These are phyloP conservation scores for Kondoa malvinella DNA, from an alignment of 768 basidiomycete species.

Conservation along the genomic window DNA sequence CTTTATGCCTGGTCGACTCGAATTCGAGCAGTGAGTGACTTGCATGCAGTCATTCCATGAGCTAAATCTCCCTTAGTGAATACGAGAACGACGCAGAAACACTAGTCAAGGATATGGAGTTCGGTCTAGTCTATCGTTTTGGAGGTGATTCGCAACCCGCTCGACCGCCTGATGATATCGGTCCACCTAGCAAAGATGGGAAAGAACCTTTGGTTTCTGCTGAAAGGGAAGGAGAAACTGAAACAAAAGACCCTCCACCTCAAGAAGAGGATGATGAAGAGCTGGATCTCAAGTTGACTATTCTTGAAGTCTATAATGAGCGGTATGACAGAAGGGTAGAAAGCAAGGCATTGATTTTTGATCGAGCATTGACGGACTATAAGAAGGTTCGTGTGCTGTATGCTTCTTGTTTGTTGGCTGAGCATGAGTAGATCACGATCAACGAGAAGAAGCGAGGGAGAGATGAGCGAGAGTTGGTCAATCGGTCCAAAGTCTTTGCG, in stretches of 20 bases:
- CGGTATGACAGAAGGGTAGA: slow-evolving; percentile 70
- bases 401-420: background rate
- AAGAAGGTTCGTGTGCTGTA: slow-evolving; percentile 54
- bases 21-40: slow-evolving; percentile 48
- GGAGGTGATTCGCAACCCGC: slow-evolving; percentile 55
- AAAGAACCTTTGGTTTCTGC: slow-evolving; percentile 36
- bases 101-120: slow-evolving; percentile 85
- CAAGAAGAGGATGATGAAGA: slow-evolving; percentile 72
- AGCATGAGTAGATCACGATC: slow-evolving; percentile 56
- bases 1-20: slow-evolving; percentile 88
- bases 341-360: slow-evolving; percentile 74
- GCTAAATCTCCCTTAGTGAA: slow-evolving; percentile 42
- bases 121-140: slow-evolving; percentile 67
- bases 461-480: slow-evolving; percentile 79
- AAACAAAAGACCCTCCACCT: slow-evolving; percentile 50
- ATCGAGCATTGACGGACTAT: slow-evolving; percentile 76
- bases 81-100: slow-evolving; percentile 93
- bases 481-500: slow-evolving; percentile 77
- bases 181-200: slow-evolving; percentile 38
- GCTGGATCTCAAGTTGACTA: slow-evolving; percentile 65
- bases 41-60: background rate
- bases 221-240: slow-evolving; percentile 44
- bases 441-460: slow-evolving; percentile 74
- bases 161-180: slow-evolving; percentile 18
- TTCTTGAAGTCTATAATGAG: slow-evolving; percentile 81